phyloP scores from a whole-genome alignment of 441 rosid species.

The Adansonia grandidieri region DNA sequence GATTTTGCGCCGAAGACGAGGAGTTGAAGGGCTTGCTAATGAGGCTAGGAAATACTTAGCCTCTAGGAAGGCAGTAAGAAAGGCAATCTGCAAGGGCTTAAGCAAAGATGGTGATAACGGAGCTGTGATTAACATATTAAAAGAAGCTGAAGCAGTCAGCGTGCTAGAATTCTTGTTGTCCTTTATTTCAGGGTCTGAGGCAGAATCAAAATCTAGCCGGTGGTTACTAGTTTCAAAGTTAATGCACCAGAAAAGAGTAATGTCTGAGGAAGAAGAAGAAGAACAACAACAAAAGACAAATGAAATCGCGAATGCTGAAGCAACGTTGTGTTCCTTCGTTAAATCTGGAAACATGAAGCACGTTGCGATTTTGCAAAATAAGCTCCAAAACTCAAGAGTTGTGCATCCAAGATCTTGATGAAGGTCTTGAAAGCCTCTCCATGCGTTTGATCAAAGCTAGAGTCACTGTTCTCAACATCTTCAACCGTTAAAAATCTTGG shows the following conservation, averaged over 20 bases:
- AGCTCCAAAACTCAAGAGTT: conserved; percentile 11
- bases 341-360: neutral
- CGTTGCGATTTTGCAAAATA: conserved; percentile 12
- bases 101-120: neutral
- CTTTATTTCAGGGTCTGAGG: conserved; percentile 11
- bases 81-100: conserved; percentile 36
- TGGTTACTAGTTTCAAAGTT: conserved; percentile 13
- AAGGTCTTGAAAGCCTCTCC: conserved; percentile 21
- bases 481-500: conserved; percentile 22
- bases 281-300: conserved; percentile 14
- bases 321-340: conserved; percentile 1
- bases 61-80: conserved; percentile 36
- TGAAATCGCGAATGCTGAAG: conserved; percentile 23
- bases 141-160: neutral
- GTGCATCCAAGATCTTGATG: conserved; percentile 26
- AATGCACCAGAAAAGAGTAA: conserved; percentile 22
- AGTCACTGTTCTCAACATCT: conserved; percentile 33
- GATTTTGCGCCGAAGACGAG: conserved; percentile 37
- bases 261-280: conserved; percentile 24
- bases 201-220: neutral
- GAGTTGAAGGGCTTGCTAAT: conserved; percentile 23
- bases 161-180: conserved; percentile 6
- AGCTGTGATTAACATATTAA: neutral
- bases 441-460: conserved; percentile 36
- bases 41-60: conserved; percentile 36